These are phyloP conservation scores for Pichia sp. DNA, from an alignment of 1,139 yeast species.

Conservation along the genomic window DNA sequence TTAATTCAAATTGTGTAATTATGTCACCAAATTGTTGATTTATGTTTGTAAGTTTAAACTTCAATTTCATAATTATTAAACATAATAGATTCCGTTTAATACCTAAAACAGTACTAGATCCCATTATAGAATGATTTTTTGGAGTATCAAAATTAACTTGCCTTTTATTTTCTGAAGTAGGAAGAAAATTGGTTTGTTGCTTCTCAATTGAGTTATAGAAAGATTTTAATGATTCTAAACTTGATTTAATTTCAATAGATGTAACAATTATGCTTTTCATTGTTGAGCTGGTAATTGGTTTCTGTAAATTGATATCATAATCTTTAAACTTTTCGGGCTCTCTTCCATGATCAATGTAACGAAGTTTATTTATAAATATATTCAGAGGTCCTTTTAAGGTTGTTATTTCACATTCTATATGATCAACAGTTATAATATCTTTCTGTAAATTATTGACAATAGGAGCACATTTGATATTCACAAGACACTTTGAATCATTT, in stretches of 20 bases:
- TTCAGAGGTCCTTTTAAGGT: background rate
- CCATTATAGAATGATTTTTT: conserved; percentile 16
- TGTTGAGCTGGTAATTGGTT: background rate
- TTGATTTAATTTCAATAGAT: background rate
- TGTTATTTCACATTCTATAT: background rate
- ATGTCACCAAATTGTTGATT: conserved; percentile 42
- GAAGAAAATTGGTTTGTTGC: background rate
- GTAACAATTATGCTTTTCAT: background rate
- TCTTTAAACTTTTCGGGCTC: conserved; percentile 3
- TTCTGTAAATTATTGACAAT: conserved; percentile 1
- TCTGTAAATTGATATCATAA: conserved; percentile 8
- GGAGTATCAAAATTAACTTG: conserved; percentile 12
- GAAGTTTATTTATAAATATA: background rate
- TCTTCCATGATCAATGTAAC: conserved; percentile 1
- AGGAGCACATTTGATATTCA: conserved; percentile 1
- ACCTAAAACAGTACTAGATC: conserved; percentile 21
- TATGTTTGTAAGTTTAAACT: conserved; percentile 28
- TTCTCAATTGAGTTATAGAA: background rate
- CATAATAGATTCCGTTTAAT: conserved; percentile 13
- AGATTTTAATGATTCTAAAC: background rate
- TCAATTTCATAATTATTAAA: conserved; percentile 19
- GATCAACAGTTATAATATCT: conserved; percentile 1
- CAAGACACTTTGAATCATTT: background rate
- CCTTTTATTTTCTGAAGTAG: background rate
- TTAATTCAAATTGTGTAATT: conserved; percentile 22